Base-by-base conservation (phyloP, 2,329 filamentous ascomycete species). In the Cryphonectria naterciae region DNA sequence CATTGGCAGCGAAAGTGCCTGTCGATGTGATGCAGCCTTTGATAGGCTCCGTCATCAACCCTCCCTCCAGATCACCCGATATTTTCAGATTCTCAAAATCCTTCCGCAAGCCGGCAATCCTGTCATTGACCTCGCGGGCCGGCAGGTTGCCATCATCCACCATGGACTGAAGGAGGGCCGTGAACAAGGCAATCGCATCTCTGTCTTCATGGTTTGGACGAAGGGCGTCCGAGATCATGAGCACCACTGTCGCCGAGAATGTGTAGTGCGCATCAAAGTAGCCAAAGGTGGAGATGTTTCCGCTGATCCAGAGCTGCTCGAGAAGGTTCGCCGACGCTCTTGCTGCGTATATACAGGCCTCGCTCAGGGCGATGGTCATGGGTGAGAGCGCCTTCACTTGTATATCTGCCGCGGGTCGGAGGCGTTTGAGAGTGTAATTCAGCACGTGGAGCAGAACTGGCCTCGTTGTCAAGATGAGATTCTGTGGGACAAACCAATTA, bases 251-350 rank as follows among this genome's bases (percentile, higher is more conserved):
- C 11, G 74, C 73, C 22, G 75, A 77, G 72, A 77, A 77, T 49
- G 75, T 72, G 71, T 77, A 77, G 65, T 77, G 76, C 10, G 76
- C 74, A 64, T 77, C 76, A 63, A 77, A 77, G 70, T 77, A 77
- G 43, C 76, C 76, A 65, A 76, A 77, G 3, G 74, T 76, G 13
- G 76, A 75, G 56, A 77, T 75, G 54, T 71, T 67, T 4, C 76
- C 76, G 65, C 77, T 75, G 35, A 75, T 73, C 74, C 74, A 77
- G 32, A 77, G 74, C 70, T 76, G 74, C 15, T 73, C 65, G 4
- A 77, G 74, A 22, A 77, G 71, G n/a, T 74, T 75, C 37, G 74
- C 73, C 52, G 75, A 73, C 28, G 73, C 73, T 35, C 76, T 71
- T 6, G 76, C 76, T 11, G 76, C 75, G 43, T 76, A 74, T 64